Evolutionary conservation across 352 stramenopile genomes (phyloP).

Genomic region (Pythium phragmiticola): DNA sequence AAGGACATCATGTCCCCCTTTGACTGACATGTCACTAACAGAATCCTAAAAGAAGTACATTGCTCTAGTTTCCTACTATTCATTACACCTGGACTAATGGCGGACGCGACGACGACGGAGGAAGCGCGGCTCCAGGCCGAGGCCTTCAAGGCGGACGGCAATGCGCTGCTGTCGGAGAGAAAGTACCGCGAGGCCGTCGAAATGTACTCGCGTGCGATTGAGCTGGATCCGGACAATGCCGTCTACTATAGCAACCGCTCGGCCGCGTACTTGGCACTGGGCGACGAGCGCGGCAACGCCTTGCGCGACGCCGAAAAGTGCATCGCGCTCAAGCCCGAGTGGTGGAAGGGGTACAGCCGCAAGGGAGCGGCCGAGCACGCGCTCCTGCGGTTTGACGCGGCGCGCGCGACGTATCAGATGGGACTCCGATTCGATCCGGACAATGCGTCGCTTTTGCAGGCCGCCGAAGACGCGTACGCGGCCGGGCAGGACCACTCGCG

Average conservation of each 20-base stretch:
- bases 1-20: constrained; percentile 5
- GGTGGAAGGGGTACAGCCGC: constrained; percentile 87
- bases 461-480: constrained; percentile 67
- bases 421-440: constrained; percentile 67
- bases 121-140: constrained; percentile 75
- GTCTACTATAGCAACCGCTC: constrained; percentile 88
- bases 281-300: constrained; percentile 78
- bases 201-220: constrained; percentile 83
- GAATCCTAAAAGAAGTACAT: constrained; percentile 1
- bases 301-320: constrained; percentile 76
- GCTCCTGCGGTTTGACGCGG: constrained; percentile 69
- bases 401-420: constrained; percentile 66
- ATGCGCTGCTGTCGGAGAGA: constrained; percentile 60
- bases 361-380: constrained; percentile 81
- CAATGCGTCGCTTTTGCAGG: constrained; percentile 63
- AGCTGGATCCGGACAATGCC: constrained; percentile 81
- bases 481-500: constrained; percentile 70
- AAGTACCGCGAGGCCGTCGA: constrained; percentile 67
- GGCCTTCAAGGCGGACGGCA: constrained; percentile 84
- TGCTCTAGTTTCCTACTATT: not conserved
- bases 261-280: constrained; percentile 76
- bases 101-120: constrained; percentile 23
- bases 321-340: constrained; percentile 73
- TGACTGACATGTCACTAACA: constrained; percentile 12
- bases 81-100: not conserved